Conservation (phyloP, 148 eudicot species). For the Nyssa sinensis region DNA sequence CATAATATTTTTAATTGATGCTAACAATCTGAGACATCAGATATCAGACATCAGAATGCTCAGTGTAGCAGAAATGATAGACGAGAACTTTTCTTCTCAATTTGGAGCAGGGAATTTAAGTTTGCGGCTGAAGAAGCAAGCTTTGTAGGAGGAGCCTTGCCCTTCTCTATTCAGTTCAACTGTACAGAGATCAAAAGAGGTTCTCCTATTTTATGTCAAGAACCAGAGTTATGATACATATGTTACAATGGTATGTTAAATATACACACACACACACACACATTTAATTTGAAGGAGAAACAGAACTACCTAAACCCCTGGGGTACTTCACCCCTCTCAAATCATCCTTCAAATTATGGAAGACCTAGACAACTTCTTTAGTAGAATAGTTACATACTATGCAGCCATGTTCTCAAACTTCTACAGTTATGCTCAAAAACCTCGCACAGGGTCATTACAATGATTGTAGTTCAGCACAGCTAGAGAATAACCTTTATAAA, state of each 20-base stretch:
- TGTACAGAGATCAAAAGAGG: background rate
- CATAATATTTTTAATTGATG: background rate
- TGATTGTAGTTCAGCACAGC: background rate
- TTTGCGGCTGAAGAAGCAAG: background rate
- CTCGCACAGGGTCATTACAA: background rate
- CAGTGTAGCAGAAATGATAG: background rate
- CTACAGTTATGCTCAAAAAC: background rate
- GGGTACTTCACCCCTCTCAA: no score
- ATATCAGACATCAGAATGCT: background rate
- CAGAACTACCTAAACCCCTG: no score
- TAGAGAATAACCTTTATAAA: no score
- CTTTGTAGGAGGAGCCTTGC: background rate
- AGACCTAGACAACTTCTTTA: no score
- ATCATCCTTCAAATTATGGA: no score
- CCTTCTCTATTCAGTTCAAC: background rate
- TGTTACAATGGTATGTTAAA: no score
- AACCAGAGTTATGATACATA: no score
- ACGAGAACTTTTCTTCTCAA: no score
- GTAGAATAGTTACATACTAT: background rate
- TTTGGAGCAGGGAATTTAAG: no score
- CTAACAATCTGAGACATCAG: background rate
- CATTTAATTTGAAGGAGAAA: no score
- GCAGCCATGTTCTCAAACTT: background rate
- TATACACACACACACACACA: no score
- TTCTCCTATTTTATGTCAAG: background rate